Conservation (phyloP, 345 rosid genomes). For the Gossypium herbaceum region DNA sequence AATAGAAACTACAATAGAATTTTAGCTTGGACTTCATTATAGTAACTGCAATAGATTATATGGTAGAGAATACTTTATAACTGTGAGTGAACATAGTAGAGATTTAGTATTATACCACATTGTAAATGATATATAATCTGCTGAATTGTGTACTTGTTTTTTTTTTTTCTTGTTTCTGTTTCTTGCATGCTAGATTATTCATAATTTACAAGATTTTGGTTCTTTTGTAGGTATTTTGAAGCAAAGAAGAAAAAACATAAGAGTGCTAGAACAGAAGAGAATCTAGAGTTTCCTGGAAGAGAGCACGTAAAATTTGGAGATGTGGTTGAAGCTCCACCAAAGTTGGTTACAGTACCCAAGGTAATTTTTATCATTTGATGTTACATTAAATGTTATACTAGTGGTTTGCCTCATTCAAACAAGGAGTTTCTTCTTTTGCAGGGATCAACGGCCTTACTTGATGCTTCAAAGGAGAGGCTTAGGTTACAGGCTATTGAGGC, state of each 20-base stretch:
- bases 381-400: conserved; percentile 1
- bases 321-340: conserved; percentile 81
- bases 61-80: not conserved
- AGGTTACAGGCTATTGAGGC: conserved; percentile 75
- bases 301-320: conserved; percentile 82
- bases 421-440: conserved; percentile 24
- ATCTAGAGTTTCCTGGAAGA: conserved; percentile 54
- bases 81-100: too few relatives aligned
- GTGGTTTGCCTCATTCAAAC: not conserved
- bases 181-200: not conserved
- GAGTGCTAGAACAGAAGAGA: conserved; percentile 40
- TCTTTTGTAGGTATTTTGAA: not conserved
- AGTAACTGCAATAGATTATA: not conserved
- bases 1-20: not conserved
- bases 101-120: not conserved
- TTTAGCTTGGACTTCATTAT: not conserved
- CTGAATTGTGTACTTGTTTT: not conserved
- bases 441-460: conserved; percentile 40
- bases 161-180: not conserved
- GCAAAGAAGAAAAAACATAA: conserved; percentile 31
- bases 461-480: conserved; percentile 66
- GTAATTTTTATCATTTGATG: conserved; percentile 27
- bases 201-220: not conserved
- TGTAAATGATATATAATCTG: not conserved
- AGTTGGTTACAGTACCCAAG: conserved; percentile 61